Evolutionary conservation across 148 eudicot genomes (phyloP).

Genomic region (Salicornia ramosissima): DNA sequence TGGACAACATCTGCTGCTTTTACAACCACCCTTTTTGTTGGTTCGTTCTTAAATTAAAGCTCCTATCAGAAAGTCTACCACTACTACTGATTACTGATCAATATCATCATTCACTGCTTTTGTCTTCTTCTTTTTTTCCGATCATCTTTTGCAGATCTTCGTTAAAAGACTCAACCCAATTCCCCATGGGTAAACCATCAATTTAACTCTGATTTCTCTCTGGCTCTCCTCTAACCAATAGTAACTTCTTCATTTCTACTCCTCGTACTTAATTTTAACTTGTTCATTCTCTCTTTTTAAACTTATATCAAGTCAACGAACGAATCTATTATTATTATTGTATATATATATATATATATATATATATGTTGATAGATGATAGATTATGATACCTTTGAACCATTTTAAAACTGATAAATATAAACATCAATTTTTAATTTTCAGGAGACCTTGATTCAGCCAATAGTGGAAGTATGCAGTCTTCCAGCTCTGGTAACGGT

Average conservation of each 20-base stretch:
- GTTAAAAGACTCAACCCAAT: slow-evolving; percentile 25
- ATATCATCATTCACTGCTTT: too few species aligned
- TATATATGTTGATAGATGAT: too few species aligned
- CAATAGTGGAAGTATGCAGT: slow-evolving; percentile 61
- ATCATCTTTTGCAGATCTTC: slow-evolving; percentile 24
- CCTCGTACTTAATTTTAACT: neutral
- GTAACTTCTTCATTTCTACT: neutral
- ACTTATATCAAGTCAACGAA: too few species aligned
- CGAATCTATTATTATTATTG: too few species aligned
- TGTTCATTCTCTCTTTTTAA: neutral
- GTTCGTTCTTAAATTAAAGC: neutral
- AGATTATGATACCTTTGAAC: too few species aligned
- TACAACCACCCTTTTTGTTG: slow-evolving; percentile 29
- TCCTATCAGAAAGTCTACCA: too few species aligned
- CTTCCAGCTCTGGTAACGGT: slow-evolving; percentile 37
- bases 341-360: too few species aligned
- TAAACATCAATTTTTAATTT: too few species aligned
- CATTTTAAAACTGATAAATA: too few species aligned
- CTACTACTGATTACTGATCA: too few species aligned
- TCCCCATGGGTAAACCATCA: too few species aligned
- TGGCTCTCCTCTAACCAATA: slow-evolving; percentile 10
- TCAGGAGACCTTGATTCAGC: slow-evolving; percentile 56
- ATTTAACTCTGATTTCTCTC: slow-evolving; percentile 25
- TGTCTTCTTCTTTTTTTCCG: neutral
- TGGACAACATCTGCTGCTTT: slow-evolving; percentile 10